phyloP scores from a whole-genome alignment of 2,329 filamentous ascomycete species.

The Paecilomyces sp. region DNA sequence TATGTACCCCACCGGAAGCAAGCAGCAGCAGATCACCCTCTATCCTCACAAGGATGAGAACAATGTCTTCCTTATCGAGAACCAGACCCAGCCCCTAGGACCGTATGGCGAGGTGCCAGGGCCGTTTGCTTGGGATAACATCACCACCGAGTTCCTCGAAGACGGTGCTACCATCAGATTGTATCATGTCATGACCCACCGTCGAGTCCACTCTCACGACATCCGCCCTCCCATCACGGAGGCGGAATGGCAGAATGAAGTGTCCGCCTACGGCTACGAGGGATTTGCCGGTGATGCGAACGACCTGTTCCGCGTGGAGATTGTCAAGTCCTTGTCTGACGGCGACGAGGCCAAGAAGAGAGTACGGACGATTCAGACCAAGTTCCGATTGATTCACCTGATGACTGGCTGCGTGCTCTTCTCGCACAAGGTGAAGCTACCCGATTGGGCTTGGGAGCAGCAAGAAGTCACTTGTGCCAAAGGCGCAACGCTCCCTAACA shows the following conservation, averaged over 20 bases:
- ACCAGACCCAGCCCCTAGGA: conserved; percentile 84
- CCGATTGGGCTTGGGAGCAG: conserved; percentile 95
- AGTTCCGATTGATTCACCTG: conserved; percentile 89
- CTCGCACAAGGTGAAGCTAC: conserved; percentile 98
- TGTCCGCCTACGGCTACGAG: conserved; percentile 94
- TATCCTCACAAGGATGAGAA: conserved; percentile 99
- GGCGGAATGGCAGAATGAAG: conserved; percentile 90
- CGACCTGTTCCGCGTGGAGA: conserved; percentile 90
- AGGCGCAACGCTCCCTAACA: conserved; percentile 88
- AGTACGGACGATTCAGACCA: conserved; percentile 87
- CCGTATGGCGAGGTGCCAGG: conserved; percentile 72
- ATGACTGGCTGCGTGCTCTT: conserved; percentile 97
- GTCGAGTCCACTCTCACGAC: conserved; percentile 89
- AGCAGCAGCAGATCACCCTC: conserved; percentile 96
- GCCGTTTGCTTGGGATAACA: conserved; percentile 73
- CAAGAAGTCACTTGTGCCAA: conserved; percentile 98
- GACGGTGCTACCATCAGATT: conserved; percentile 76
- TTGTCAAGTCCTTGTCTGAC: conserved; percentile 81
- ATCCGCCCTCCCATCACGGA: conserved; percentile 80
- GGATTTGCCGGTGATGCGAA: conserved; percentile 97
- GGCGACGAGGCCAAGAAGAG: conserved; percentile 72
- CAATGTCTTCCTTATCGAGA: conserved; percentile 90
- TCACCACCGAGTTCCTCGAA: conserved; percentile 62
- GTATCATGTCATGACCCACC: conserved; percentile 75
- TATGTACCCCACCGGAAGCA: conserved; percentile 96